Evolutionary conservation across 1,139 yeast species (phyloP).

Genomic region (Geotrichum fermentans): DNA sequence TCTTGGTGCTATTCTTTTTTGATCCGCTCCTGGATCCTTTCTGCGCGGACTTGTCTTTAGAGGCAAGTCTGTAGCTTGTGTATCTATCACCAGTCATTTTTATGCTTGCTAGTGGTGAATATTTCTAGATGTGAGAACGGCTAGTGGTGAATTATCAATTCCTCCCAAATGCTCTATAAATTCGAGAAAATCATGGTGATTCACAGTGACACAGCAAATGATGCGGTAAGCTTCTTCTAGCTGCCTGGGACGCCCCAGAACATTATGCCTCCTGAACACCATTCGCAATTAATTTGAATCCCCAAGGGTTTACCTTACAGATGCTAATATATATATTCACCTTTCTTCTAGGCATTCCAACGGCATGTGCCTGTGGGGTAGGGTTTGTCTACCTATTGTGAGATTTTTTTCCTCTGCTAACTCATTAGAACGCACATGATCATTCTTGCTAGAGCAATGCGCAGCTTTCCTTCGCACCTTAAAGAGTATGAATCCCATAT

Average conservation of each 20-base stretch:
- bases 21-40: neutral
- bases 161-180: too few relatives aligned
- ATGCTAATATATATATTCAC: too few relatives aligned
- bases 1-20: conserved; percentile 9
- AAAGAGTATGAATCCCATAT: conserved; percentile 24
- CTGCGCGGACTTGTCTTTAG: neutral
- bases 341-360: neutral
- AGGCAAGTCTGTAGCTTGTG: conserved; percentile 10
- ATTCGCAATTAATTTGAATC: too few relatives aligned
- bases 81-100: conserved; percentile 11
- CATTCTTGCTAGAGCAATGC: conserved; percentile 39
- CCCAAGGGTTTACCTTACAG: too few relatives aligned
- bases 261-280: too few relatives aligned
- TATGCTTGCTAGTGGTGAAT: too few relatives aligned
- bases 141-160: too few relatives aligned
- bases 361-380: conserved; percentile 21
- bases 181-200: too few relatives aligned
- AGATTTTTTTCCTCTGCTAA: conserved; percentile 7
- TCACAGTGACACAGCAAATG: too few relatives aligned
- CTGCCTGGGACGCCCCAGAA: too few relatives aligned
- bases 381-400: conserved; percentile 21
- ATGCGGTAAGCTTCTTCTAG: too few relatives aligned
- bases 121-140: too few relatives aligned
- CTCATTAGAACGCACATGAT: conserved; percentile 40
- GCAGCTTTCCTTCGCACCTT: conserved; percentile 35